These are phyloP conservation scores for Coprinellus aureogranulatus DNA, from an alignment of 768 basidiomycete genomes.

Conservation along the genomic window DNA sequence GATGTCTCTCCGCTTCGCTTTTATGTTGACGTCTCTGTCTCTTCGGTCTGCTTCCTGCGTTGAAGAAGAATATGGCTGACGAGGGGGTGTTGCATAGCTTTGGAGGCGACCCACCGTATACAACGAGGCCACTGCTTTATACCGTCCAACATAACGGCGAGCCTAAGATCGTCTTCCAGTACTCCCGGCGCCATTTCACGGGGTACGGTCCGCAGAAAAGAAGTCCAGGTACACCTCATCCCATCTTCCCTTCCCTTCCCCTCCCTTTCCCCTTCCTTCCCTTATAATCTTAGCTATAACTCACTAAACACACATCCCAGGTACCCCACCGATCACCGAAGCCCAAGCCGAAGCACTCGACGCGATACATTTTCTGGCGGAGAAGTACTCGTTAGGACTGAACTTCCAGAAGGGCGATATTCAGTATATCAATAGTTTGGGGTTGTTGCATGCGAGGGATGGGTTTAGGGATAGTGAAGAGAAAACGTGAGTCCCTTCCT, in stretches of 20 bases:
- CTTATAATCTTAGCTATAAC: too few relatives aligned
- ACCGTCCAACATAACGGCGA: too few relatives aligned
- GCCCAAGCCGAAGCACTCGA: constrained; percentile 51
- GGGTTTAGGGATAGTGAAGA: constrained; percentile 37
- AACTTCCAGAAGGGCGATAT: constrained; percentile 44
- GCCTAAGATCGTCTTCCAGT: constrained; percentile 42
- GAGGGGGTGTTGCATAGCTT: constrained; percentile 27
- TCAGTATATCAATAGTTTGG: constrained; percentile 49
- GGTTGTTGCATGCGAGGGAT: constrained; percentile 46
- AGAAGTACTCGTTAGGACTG: constrained; percentile 41
- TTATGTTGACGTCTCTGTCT: too few relatives aligned
- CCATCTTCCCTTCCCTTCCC: too few relatives aligned
- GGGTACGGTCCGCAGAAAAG: constrained; percentile 39
- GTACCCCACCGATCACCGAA: constrained; percentile 47
- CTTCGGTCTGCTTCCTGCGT: too few relatives aligned
- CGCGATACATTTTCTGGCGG: constrained; percentile 42
- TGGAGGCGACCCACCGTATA: constrained; percentile 35
- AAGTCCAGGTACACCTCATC: too few relatives aligned
- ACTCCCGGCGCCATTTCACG: constrained; percentile 43
- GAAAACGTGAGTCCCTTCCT: constrained; percentile 23
- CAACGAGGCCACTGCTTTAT: constrained; percentile 39
- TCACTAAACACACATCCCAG: constrained; percentile 30
- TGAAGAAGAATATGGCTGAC: too few relatives aligned
- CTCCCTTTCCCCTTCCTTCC: too few relatives aligned
- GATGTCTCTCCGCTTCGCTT: neutral